Percentiles rank a stretch among this genome's conserved stretches.
These are phyloP conservation scores for Diplosphaera chodatii DNA, from an alignment of 139 green algal species.

Conservation along the genomic window DNA sequence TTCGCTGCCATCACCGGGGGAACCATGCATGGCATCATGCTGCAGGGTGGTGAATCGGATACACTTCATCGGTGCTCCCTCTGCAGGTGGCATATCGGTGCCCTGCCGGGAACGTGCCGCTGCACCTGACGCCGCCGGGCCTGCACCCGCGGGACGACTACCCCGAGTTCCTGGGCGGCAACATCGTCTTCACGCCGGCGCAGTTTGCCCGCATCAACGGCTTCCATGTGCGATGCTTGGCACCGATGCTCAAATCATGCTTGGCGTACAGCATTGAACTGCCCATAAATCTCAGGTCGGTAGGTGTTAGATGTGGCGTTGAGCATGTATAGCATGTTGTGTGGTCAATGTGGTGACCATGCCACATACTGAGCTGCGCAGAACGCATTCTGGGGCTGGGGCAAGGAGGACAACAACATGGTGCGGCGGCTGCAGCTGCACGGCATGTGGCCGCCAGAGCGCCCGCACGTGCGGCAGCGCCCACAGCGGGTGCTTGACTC, in stretches of 20 bases:
- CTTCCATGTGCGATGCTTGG: conserved; percentile 17
- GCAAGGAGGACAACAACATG: conserved; percentile 41
- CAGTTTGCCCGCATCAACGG: conserved; percentile 33
- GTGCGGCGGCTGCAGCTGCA: conserved; percentile 10
- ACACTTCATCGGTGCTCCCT: too few relatives aligned
- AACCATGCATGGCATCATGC: too few relatives aligned
- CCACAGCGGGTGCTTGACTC: neutral
- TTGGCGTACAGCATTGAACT: too few relatives aligned
- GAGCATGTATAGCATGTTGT: too few relatives aligned
- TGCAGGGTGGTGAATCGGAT: too few relatives aligned
- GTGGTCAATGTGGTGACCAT: too few relatives aligned
- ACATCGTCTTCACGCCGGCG: conserved; percentile 18
- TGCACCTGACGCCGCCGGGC: conserved; percentile 27
- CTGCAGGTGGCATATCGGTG: conserved; percentile 18
- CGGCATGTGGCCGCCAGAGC: conserved; percentile 27
- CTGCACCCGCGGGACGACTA: conserved; percentile 22
- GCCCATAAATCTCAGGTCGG: too few relatives aligned
- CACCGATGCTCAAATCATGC: too few relatives aligned
- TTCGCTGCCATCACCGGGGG: too few relatives aligned
- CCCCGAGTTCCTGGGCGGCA: conserved; percentile 40
- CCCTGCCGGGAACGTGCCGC: conserved; percentile 2
- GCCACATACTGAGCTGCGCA: too few relatives aligned
- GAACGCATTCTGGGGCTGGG: neutral
- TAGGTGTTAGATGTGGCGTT: too few relatives aligned
- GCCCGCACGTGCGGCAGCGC: neutral